phyloP scores from a whole-genome alignment of 1,284 basidiomycete genomes.

The Cutaneotrichosporon sp. region DNA sequence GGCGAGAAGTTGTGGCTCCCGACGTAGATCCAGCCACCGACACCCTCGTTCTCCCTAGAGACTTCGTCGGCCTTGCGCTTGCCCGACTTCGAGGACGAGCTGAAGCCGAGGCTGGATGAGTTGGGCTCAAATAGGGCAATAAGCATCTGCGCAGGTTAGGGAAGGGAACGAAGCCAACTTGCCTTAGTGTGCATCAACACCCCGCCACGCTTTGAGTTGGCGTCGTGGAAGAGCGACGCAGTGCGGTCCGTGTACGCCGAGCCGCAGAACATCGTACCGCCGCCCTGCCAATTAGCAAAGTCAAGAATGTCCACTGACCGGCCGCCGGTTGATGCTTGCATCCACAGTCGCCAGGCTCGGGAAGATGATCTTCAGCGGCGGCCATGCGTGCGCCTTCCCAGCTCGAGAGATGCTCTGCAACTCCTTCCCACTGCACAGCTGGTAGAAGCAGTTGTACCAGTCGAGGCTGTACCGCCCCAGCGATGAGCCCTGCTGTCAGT shows the following conservation, averaged over 20 bases:
- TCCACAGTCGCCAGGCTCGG: slow-evolving; percentile 48
- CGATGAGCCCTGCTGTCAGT: slow-evolving; percentile 44
- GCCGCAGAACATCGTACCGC: slow-evolving; percentile 52
- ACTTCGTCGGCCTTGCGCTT: slow-evolving; percentile 41
- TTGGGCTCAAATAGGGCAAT: slow-evolving; percentile 44
- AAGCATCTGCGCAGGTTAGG: slow-evolving; percentile 39
- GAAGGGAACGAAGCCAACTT: slow-evolving; percentile 10
- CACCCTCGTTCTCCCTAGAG: slow-evolving; percentile 15
- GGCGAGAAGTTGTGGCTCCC: slow-evolving; percentile 51
- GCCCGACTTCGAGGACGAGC: slow-evolving; percentile 9
- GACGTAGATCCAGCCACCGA: slow-evolving; percentile 51
- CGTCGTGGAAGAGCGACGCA: slow-evolving; percentile 42
- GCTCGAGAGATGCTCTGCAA: slow-evolving; percentile 21
- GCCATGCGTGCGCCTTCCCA: slow-evolving; percentile 35
- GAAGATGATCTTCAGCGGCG: slow-evolving; percentile 49
- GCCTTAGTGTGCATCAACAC: slow-evolving; percentile 55
- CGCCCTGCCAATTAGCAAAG: slow-evolving; percentile 31
- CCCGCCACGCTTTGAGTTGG: slow-evolving; percentile 51
- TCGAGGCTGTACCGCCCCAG: slow-evolving; percentile 43
- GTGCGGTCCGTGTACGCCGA: slow-evolving; percentile 35
- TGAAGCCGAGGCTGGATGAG: slow-evolving; percentile 23
- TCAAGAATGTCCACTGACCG: slow-evolving; percentile 20
- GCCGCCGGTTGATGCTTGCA: slow-evolving; percentile 31
- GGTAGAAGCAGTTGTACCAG: slow-evolving; percentile 49
- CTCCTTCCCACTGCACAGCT: slow-evolving; percentile 34